Base-by-base conservation (phyloP, 495 filamentous ascomycete species). In the Trypethelium eluteriae region DNA sequence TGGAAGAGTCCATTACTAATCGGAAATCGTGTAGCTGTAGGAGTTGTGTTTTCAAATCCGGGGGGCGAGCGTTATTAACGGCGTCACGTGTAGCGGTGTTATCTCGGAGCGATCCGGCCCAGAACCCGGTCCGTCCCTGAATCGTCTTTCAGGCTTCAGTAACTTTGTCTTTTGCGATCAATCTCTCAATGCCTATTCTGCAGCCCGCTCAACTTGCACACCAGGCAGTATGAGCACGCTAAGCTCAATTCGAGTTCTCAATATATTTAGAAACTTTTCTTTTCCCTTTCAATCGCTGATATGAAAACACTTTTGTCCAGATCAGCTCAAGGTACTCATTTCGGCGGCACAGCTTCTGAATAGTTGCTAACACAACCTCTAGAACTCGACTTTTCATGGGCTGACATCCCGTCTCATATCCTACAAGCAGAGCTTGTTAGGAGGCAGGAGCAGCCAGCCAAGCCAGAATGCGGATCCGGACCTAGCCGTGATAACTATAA, bases 361-460 rank as follows among this genome's bases (percentile, higher is more conserved):
- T 18, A 14, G 18, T 5, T n/a, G 32, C 32, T 59, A 35, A 59
- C 14, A 4, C 53, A 32, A 59, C 9, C 7, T 59, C 53, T 35
- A 59, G 53, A 32, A 59, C 53, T 36, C 7, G 53, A 36, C 5
- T 32, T 59, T 14, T 14, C 53, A 36, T 59, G 53, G 53, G 49
- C 66, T 16, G 66, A 71, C 39, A 61, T 78, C 39, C 74, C 76
- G 10, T 72, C 73, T 63, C 56, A 68, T 39, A 39, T 76, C 39
- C 74, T 79, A 16, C 74, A 65, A 38, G 71, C 70, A 12, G 76
- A 77, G 71, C 74, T 79, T 38, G 62, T 46, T 18, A 72, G 76
- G 39, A 57, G 76, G 62, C 74, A 77, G 62, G 47, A 63, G 25
- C 70, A 65, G 18, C 53, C 11, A 35, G 70, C 62, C 34, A 56